Conservation (phyloP, 116 monocot species). For the Phalaenopsis hybrid region DNA sequence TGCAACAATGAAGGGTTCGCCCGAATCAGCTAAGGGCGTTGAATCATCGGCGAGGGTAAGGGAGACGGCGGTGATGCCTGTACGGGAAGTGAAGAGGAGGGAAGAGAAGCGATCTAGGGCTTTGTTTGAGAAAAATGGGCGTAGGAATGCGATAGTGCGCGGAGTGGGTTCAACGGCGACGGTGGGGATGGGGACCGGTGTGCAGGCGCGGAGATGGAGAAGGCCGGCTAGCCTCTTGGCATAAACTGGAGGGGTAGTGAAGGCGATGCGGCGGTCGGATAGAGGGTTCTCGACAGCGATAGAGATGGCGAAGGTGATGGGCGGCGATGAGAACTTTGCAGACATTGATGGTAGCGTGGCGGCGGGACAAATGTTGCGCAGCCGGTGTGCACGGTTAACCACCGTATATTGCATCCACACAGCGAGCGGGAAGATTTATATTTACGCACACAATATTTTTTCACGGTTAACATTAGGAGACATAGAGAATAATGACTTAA, state of each 20-base stretch:
- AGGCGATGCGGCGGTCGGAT: constrained; percentile 35
- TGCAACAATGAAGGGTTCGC: constrained; percentile 39
- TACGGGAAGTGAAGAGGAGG: constrained; percentile 60
- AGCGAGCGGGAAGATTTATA: no score
- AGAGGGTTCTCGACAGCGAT: constrained; percentile 1
- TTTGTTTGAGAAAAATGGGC: constrained; percentile 16
- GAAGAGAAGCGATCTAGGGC: constrained; percentile 46
- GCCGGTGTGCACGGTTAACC: no score
- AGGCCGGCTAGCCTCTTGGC: constrained; percentile 26
- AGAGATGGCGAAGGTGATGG: background rate
- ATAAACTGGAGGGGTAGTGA: constrained; percentile 51
- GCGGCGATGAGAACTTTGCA: background rate
- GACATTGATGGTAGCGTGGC: background rate
- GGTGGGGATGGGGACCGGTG: constrained; percentile 34
- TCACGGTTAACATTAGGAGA: no score
- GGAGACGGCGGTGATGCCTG: constrained; percentile 47
- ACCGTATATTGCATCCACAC: no score
- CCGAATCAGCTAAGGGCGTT: constrained; percentile 25
- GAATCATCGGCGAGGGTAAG: constrained; percentile 13
- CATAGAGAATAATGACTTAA: no score
- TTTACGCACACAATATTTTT: no score
- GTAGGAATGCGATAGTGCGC: constrained; percentile 27
- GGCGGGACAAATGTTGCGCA: no score
- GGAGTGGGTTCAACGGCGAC: constrained; percentile 29
- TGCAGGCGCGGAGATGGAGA: constrained; percentile 25